Evolutionary conservation across 1,139 yeast species (phyloP).

Genomic region (Petasospora fabianii): DNA sequence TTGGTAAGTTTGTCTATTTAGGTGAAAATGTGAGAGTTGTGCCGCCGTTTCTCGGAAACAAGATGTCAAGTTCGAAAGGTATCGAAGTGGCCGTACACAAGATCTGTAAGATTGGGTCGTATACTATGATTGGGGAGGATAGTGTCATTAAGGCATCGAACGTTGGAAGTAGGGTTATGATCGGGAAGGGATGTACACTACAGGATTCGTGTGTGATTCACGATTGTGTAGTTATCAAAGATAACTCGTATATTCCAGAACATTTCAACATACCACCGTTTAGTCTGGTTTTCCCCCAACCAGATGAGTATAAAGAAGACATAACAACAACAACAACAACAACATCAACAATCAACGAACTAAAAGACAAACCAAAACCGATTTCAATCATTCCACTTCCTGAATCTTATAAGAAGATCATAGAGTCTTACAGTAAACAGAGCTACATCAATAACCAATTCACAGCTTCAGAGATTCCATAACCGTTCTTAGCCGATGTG

Average conservation of each 20-base stretch:
- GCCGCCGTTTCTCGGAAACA: slow-evolving; percentile 32
- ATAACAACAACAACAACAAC: slow-evolving; percentile 26
- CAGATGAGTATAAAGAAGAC: slow-evolving; percentile 21
- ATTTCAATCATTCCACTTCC: slow-evolving; percentile 31
- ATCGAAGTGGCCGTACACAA: slow-evolving; percentile 21
- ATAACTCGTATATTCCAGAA: slow-evolving; percentile 50
- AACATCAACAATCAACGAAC: slow-evolving; percentile 15
- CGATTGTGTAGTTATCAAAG: slow-evolving; percentile 56
- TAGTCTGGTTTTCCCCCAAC: slow-evolving; percentile 39
- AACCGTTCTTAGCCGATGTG: slow-evolving; percentile 14
- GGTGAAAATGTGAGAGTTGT: slow-evolving; percentile 30
- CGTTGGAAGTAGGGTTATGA: slow-evolving; percentile 55
- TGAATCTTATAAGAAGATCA: slow-evolving; percentile 39
- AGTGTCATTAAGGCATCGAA: slow-evolving; percentile 41
- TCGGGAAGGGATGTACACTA: slow-evolving; percentile 42
- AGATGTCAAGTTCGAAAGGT: slow-evolving; percentile 7
- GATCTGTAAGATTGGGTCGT: slow-evolving; percentile 52
- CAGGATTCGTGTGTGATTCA: slow-evolving; percentile 49
- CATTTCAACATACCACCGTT: slow-evolving; percentile 58
- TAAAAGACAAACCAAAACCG: background rate
- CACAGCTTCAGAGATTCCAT: slow-evolving; percentile 26
- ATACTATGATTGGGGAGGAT: slow-evolving; percentile 47
- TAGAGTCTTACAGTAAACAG: slow-evolving; percentile 40
- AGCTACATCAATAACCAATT: slow-evolving; percentile 27
- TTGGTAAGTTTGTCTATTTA: slow-evolving; percentile 50